These are phyloP conservation scores for Agrocybe praecox DNA, from an alignment of 768 basidiomycete genomes.

Conservation along the genomic window DNA sequence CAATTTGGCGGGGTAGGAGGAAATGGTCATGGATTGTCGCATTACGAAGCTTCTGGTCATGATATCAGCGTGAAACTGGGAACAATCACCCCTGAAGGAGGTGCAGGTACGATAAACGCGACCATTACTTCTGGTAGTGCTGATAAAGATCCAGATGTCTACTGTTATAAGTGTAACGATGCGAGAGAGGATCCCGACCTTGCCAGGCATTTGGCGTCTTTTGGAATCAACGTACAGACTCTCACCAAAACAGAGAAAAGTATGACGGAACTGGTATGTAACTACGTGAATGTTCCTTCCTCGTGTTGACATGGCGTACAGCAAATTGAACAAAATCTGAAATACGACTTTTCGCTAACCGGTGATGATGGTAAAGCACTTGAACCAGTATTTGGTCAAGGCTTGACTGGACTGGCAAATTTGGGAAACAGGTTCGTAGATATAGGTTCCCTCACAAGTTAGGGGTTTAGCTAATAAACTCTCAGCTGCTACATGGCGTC, in stretches of 20 bases:
- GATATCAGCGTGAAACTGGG: constrained; percentile 90
- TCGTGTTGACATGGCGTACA: constrained; percentile 14
- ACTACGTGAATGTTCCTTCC: not conserved
- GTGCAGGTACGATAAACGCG: constrained; percentile 60
- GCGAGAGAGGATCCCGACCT: constrained; percentile 78
- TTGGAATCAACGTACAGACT: constrained; percentile 84
- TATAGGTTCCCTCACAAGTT: not conserved
- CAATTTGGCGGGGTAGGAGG: constrained; percentile 84
- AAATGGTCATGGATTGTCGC: constrained; percentile 86
- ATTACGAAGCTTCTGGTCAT: constrained; percentile 75
- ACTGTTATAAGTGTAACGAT: constrained; percentile 92
- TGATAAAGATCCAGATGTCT: constrained; percentile 62
- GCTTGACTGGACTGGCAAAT: constrained; percentile 87
- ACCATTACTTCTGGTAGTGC: not conserved
- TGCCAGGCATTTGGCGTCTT: constrained; percentile 69
- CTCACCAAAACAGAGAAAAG: constrained; percentile 94
- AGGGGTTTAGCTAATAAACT: not conserved
- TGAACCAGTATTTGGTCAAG: constrained; percentile 86
- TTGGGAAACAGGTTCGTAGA: constrained; percentile 75
- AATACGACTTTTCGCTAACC: constrained; percentile 91
- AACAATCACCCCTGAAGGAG: constrained; percentile 94
- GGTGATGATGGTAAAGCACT: constrained; percentile 86
- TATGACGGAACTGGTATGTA: constrained; percentile 85
- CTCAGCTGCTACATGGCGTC: constrained; percentile 94
- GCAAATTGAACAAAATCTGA: constrained; percentile 98